Conservation (phyloP, 2,329 filamentous ascomycete genomes). For the Aureobasidium leucospermi region DNA sequence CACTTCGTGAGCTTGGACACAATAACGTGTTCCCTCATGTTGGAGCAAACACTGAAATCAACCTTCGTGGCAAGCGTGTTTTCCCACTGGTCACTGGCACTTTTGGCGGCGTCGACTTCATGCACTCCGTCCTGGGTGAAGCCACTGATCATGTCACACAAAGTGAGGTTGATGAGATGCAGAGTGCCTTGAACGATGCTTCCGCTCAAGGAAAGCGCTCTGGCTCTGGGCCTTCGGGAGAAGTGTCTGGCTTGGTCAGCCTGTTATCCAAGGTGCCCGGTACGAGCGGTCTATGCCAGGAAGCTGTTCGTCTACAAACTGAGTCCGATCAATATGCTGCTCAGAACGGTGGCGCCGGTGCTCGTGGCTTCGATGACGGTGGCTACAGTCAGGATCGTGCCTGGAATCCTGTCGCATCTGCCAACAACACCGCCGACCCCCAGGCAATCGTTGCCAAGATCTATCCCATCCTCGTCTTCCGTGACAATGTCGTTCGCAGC, state of each 20-base stretch:
- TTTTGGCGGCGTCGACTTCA: constrained; percentile 89
- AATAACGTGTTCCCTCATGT: constrained; percentile 78
- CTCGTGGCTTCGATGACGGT: constrained; percentile 29
- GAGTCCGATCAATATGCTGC: constrained; percentile 42
- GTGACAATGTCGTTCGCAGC: constrained; percentile 84
- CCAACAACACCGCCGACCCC: constrained; percentile 53
- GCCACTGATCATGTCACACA: constrained; percentile 86
- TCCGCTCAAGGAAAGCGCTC: constrained; percentile 17
- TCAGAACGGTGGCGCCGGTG: constrained; percentile 24
- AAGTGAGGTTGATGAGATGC: constrained; percentile 79
- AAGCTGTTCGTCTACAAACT: constrained; percentile 40
- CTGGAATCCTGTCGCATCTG: constrained; percentile 20
- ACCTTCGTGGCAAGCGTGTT: constrained; percentile 63
- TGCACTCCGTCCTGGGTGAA: constrained; percentile 74
- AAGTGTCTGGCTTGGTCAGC: constrained; percentile 51
- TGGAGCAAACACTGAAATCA: constrained; percentile 63
- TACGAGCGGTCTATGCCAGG: constrained; percentile 38
- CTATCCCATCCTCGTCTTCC: constrained; percentile 89
- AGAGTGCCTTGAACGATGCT: constrained; percentile 40
- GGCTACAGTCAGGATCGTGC: constrained; percentile 31
- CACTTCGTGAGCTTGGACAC: constrained; percentile 80
- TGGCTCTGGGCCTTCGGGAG: constrained; percentile 26
- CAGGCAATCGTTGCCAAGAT: constrained; percentile 50
- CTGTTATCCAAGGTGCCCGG: constrained; percentile 69
- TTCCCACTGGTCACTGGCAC: constrained; percentile 85